These are phyloP conservation scores for Rosa hybrid DNA, from an alignment of 331 rosid genomes.

Conservation along the genomic window DNA sequence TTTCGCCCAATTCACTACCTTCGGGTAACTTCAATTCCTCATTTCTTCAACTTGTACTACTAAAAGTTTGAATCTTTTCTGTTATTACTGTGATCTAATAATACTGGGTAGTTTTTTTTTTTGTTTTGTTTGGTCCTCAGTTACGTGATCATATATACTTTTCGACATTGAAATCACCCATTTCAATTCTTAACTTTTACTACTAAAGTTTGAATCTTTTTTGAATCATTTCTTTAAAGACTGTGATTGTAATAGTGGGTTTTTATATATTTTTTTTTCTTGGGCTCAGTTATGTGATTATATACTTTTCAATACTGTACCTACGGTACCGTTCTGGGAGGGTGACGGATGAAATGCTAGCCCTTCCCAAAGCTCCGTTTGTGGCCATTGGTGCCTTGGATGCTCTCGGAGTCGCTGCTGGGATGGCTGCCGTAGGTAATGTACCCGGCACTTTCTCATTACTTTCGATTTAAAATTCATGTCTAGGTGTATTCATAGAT, in stretches of 20 bases:
- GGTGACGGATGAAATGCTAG: constrained; percentile 78
- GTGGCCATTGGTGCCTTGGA: constrained; percentile 72
- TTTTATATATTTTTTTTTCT: not conserved
- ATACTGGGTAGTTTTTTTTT: too few relatives aligned
- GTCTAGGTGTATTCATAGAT: not conserved
- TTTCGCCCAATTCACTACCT: constrained; percentile 82
- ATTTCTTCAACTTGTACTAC: not conserved
- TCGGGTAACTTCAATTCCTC: constrained; percentile 45
- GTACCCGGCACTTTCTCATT: not conserved
- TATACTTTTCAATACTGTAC: constrained; percentile 62
- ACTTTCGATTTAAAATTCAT: not conserved
- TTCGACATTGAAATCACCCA: too few relatives aligned
- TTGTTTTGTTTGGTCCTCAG: too few relatives aligned
- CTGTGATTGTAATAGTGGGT: not conserved
- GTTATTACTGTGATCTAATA: not conserved
- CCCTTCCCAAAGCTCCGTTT: constrained; percentile 66
- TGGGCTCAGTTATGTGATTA: constrained; percentile 59
- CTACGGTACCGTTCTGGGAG: constrained; percentile 63
- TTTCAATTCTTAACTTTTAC: too few relatives aligned
- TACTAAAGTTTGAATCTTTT: not conserved
- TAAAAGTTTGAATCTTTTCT: not conserved
- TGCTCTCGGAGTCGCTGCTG: constrained; percentile 80
- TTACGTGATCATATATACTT: too few relatives aligned
- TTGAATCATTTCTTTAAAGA: not conserved
- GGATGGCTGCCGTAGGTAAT: constrained; percentile 89